Percentiles rank a stretch among this genome's conserved stretches.
Evolutionary conservation across 2,329 filamentous ascomycete species (phyloP).

Genomic region (Pseudogymnoascus sp.): DNA sequence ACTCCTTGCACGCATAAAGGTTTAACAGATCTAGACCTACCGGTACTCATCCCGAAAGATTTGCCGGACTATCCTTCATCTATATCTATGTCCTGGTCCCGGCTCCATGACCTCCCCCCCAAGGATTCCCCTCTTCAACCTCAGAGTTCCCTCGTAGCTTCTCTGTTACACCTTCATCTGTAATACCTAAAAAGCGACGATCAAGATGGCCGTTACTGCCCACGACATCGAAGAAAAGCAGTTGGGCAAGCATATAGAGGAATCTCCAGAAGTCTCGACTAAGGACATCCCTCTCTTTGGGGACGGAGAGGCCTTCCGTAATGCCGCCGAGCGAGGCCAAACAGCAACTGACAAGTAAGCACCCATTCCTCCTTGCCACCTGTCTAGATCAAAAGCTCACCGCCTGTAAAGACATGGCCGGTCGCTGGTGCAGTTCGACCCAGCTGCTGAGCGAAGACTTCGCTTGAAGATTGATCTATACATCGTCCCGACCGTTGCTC

Average conservation of each 20-base stretch:
- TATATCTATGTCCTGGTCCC: not conserved
- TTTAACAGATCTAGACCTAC: not conserved
- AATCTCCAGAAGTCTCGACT: not conserved
- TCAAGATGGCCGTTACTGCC: not conserved
- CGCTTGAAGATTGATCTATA: constrained; percentile 56
- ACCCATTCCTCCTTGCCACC: not conserved
- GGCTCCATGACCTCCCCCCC: not conserved
- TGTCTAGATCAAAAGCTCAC: not conserved
- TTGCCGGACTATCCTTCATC: not conserved
- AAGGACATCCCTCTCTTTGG: constrained; percentile 1
- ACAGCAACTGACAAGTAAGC: constrained; percentile 23
- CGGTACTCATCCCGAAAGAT: not conserved
- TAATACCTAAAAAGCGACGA: not conserved
- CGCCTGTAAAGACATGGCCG: constrained; percentile 36
- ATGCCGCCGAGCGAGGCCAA: constrained; percentile 22
- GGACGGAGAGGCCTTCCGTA: constrained; percentile 19
- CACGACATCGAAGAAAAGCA: constrained; percentile 11
- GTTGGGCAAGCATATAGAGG: not conserved
- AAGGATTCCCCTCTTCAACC: not conserved
- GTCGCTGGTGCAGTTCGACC: constrained; percentile 45
- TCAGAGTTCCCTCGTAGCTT: not conserved
- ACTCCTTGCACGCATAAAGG: not conserved
- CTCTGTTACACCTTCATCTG: not conserved
- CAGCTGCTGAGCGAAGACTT: constrained; percentile 46
- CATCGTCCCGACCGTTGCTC: constrained; percentile 55